phyloP scores from a whole-genome alignment of 768 basidiomycete genomes.

The Termitomyces sp. region DNA sequence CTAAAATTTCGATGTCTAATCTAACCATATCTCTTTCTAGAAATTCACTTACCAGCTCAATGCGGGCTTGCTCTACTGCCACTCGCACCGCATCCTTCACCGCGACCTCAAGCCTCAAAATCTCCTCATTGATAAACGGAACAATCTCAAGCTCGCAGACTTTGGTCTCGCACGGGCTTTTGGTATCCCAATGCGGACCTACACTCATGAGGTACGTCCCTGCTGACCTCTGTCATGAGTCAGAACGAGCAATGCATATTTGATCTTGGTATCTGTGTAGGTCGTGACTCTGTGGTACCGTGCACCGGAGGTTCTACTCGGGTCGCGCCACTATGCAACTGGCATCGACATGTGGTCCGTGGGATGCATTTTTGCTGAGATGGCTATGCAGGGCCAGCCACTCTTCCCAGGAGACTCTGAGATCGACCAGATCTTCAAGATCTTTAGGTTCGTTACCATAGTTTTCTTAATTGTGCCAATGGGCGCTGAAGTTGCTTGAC shows the following conservation, averaged over 20 bases:
- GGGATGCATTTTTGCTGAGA: conserved; percentile 97
- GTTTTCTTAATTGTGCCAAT: background rate
- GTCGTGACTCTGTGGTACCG: conserved; percentile 99
- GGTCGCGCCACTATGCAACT: conserved; percentile 94
- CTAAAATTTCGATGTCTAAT: background rate
- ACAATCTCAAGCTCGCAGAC: conserved; percentile 94
- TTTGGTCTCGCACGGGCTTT: conserved; percentile 96
- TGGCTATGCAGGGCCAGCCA: conserved; percentile 88
- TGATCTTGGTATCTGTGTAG: conserved; percentile 38
- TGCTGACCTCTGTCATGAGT: conserved; percentile 2
- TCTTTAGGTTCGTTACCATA: conserved; percentile 71
- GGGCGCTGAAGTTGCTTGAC: background rate
- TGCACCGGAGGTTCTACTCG: conserved; percentile 94
- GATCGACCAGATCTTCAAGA: conserved; percentile 99
- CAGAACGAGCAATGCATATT: background rate
- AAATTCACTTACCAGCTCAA: conserved; percentile 96
- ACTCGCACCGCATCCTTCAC: conserved; percentile 94
- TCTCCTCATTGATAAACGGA: conserved; percentile 82
- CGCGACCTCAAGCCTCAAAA: conserved; percentile 97
- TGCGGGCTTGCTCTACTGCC: conserved; percentile 90
- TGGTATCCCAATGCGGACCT: conserved; percentile 98
- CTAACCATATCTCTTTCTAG: conserved; percentile 38
- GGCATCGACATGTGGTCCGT: conserved; percentile 99
- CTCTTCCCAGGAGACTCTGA: conserved; percentile 99
- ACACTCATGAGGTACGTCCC: conserved; percentile 87